Conservation (phyloP, 2,329 filamentous ascomycete genomes). For the Fusarium robinianum region DNA sequence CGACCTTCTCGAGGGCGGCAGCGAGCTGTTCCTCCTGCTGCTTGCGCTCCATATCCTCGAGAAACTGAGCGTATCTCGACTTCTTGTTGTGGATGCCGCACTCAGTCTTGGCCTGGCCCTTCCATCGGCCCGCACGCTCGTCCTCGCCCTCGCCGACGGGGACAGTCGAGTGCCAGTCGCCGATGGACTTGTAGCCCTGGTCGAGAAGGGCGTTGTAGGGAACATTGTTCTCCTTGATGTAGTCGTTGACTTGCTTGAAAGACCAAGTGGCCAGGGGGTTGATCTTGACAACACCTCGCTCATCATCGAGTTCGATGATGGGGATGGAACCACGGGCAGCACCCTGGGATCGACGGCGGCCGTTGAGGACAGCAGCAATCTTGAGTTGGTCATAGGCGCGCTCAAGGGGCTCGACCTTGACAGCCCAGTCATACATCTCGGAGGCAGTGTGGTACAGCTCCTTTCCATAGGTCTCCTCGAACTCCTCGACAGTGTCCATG, state of each 20-base stretch:
- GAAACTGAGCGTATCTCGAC: constrained; percentile 86
- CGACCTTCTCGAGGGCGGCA: constrained; percentile 37
- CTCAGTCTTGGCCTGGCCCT: constrained; percentile 93
- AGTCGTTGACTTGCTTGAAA: constrained; percentile 86
- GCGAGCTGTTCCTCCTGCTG: constrained; percentile 53
- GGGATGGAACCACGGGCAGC: constrained; percentile 88
- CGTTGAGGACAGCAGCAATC: constrained; percentile 89
- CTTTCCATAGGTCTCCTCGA: constrained; percentile 80
- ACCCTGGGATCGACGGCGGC: constrained; percentile 88
- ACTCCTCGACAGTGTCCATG: constrained; percentile 72
- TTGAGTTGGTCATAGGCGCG: constrained; percentile 86
- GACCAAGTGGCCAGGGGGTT: constrained; percentile 96
- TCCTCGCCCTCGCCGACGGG: constrained; percentile 91
- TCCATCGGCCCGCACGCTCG: constrained; percentile 95
- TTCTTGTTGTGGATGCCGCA: constrained; percentile 99
- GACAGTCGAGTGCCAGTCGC: constrained; percentile 96
- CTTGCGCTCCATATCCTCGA: constrained; percentile 74
- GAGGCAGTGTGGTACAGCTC: constrained; percentile 83
- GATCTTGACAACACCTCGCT: constrained; percentile 91
- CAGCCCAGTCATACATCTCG: constrained; percentile 93
- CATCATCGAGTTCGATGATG: constrained; percentile 87
- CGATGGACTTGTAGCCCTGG: constrained; percentile 95
- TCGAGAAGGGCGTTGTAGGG: constrained; percentile 94
- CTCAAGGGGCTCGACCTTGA: constrained; percentile 96
- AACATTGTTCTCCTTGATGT: constrained; percentile 83